phyloP scores from a whole-genome alignment of 495 filamentous ascomycete genomes.

The Penicillium riverlandense region DNA sequence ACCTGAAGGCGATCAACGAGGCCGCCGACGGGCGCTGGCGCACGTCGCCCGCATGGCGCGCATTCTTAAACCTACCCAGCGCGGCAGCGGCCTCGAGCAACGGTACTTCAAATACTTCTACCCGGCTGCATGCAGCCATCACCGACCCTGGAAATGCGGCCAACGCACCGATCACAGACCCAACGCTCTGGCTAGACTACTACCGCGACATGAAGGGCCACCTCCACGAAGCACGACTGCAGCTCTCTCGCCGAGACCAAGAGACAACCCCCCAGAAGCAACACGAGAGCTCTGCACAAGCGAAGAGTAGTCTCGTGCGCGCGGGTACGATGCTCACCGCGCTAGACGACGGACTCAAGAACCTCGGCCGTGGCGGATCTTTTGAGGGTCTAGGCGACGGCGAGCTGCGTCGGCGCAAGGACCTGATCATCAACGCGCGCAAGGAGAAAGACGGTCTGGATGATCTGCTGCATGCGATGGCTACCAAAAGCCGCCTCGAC shows the following conservation, averaged over 20 bases:
- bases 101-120: conserved; percentile 26
- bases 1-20: conserved; percentile 75
- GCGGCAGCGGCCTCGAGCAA: conserved; percentile 36
- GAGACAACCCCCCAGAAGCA: conserved; percentile 58
- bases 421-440: conserved; percentile 67
- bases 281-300: conserved; percentile 71
- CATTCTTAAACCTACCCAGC: conserved; percentile 77
- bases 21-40: conserved; percentile 75
- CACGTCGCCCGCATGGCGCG: conserved; percentile 73
- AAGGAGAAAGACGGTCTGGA: conserved; percentile 87
- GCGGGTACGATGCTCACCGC: conserved; percentile 59
- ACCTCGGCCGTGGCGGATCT: conserved; percentile 16
- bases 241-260: conserved; percentile 68
- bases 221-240: conserved; percentile 74
- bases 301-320: conserved; percentile 74
- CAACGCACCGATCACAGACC: conserved; percentile 55
- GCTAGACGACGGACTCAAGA: conserved; percentile 65
- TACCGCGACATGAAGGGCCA: conserved; percentile 74
- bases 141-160: conserved; percentile 38
- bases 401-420: conserved; percentile 74
- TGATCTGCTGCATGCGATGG: conserved; percentile 66
- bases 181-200: conserved; percentile 79
- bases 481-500: conserved; percentile 46
- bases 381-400: conserved; percentile 61
- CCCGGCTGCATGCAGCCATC: conserved; percentile 34